Evolutionary conservation across 768 basidiomycete genomes (phyloP), one percentile per base, ranked within the genome.

Genomic region (Obba rivulosa): DNA sequence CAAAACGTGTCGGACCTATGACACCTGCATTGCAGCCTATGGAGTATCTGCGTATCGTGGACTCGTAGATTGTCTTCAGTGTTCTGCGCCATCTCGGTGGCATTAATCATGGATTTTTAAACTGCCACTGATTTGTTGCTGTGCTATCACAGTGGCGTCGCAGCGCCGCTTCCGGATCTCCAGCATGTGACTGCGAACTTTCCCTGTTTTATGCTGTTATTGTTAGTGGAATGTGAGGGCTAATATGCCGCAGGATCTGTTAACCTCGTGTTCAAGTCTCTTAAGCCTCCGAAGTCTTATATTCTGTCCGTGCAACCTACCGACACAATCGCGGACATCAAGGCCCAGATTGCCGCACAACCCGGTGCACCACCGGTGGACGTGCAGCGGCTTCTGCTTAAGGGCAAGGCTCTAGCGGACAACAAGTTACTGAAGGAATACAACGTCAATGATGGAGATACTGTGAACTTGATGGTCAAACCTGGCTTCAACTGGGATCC

Each of bases 381-480:
- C 62, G 74, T 77, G 24, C 94, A 96, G 66, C 75, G 96, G 3
- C 78, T 97, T 14, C 73, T 99, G 10, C 74, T 96, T 45, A 97
- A 94, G 68, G 96, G 96, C 48, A 99, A 99, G 66, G 92, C 87
- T 0, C 78, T 98, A 54, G 83, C 81, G 14, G 95, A 97, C 71
- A 70, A 70, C 21, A 95, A 94, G 63, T 79, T 99, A 9, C 70
- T 98, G 35, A 86, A 87, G 61, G 96, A 98, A 64, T 99, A 97
- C 72, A 79, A 71, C 60, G 75, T 94, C 60, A 79, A 83, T 58
- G 79, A 85, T 61, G 87, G 85, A 10, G 84, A 89, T 56, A 85
- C 81, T 10, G 71, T 98, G 58, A 95, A 86, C 65, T 72, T 99
- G 39, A 85, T 93, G 73, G 68, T 93, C 64, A 95, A 94, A 61